Conservation (phyloP, 2,329 filamentous ascomycete genomes). For the Exophiala aquamarina region DNA sequence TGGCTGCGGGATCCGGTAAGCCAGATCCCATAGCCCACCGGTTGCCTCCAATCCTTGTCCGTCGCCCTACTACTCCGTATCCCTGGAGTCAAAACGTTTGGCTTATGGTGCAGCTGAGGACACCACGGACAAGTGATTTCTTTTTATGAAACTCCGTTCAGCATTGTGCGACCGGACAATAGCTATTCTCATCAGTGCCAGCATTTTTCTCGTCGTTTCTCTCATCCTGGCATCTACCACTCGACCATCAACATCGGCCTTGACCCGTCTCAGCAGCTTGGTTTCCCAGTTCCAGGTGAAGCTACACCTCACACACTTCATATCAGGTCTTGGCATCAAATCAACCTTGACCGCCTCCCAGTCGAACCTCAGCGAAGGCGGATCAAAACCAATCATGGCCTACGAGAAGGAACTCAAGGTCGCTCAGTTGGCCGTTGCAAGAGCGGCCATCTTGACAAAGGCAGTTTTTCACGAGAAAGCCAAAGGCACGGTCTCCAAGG, state of each 20-base stretch:
- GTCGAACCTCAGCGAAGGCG: background rate
- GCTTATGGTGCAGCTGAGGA: too few relatives aligned
- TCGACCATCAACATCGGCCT: conserved; percentile 2
- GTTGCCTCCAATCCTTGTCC: too few relatives aligned
- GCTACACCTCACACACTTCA: conserved; percentile 4
- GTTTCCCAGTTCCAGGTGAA: conserved; percentile 11
- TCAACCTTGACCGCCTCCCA: background rate
- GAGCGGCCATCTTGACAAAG: conserved; percentile 73
- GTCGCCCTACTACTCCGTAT: too few relatives aligned
- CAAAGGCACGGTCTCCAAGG: conserved; percentile 91
- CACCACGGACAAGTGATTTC: background rate
- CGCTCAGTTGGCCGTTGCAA: conserved; percentile 84
- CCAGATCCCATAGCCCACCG: too few relatives aligned
- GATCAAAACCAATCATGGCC: conserved; percentile 34
- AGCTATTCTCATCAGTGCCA: conserved; percentile 11
- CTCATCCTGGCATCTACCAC: conserved; percentile 21
- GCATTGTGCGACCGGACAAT: background rate
- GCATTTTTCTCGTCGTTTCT: conserved; percentile 17
- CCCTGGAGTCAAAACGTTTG: too few relatives aligned
- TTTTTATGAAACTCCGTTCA: conserved; percentile 7
- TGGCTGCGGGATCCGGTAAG: too few relatives aligned
- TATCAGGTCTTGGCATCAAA: conserved; percentile 17
- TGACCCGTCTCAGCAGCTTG: conserved; percentile 12
- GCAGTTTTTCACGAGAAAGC: conserved; percentile 82
- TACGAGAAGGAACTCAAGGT: conserved; percentile 79